Evolutionary conservation across 164 flowering plant species (phyloP).

Genomic region (Vitis rotundifolia): DNA sequence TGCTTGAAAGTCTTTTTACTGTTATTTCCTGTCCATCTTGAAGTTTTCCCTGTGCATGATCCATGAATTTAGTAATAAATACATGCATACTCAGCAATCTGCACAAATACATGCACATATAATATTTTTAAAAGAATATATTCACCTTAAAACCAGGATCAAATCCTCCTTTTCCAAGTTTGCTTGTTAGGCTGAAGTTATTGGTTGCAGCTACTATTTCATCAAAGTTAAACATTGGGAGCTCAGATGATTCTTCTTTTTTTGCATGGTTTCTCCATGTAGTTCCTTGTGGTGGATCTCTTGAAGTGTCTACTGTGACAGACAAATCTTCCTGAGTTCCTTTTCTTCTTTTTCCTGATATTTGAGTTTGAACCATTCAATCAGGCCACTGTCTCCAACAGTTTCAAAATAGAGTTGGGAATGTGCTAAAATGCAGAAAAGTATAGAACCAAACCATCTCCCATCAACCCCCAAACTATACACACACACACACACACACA

Average conservation of each 20-base stretch:
- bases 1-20: constrained; percentile 13
- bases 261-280: neutral
- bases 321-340: no score
- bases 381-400: no score
- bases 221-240: neutral
- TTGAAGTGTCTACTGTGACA: no score
- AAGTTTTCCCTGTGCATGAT: constrained; percentile 11
- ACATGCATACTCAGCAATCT: neutral
- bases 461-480: no score
- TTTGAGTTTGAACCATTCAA: no score
- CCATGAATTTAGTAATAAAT: neutral
- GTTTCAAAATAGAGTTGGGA: no score
- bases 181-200: constrained; percentile 6
- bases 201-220: constrained; percentile 3
- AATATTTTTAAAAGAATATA: neutral
- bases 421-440: no score
- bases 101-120: neutral
- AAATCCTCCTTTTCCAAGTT: constrained; percentile 17
- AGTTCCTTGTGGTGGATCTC: no score
- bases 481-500: no score
- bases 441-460: no score
- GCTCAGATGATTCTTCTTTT: neutral
- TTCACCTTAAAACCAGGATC: constrained; percentile 16
- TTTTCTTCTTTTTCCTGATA: no score
- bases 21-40: constrained; percentile 14